phyloP scores from a whole-genome alignment of 2,329 filamentous ascomycete genomes.

The Botrytis tulipae region DNA sequence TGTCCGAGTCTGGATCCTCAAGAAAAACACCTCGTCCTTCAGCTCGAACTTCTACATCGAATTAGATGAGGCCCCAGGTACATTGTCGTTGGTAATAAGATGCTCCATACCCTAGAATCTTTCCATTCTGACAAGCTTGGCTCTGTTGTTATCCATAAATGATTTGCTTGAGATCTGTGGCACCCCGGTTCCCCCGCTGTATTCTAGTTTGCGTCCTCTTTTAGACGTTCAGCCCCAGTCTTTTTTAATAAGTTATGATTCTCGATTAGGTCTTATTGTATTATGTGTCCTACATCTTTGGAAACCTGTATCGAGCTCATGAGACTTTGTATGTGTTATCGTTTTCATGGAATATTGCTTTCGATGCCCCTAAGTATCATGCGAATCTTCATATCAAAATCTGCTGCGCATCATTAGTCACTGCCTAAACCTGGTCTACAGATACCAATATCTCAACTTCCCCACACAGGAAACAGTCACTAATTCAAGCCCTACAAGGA shows the following conservation, averaged over 20 bases:
- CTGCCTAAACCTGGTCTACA: neutral
- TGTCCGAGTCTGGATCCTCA: constrained; percentile 13
- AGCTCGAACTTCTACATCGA: constrained; percentile 6
- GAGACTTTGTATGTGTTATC: neutral
- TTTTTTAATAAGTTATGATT: neutral
- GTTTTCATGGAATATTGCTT: neutral
- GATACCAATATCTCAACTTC: neutral
- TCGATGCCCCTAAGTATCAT: neutral
- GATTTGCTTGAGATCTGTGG: neutral
- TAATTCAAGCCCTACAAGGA: neutral
- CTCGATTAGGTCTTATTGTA: neutral
- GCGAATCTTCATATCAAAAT: neutral
- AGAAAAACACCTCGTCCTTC: neutral
- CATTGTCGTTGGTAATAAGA: neutral
- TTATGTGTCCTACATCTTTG: neutral
- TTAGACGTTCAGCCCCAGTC: neutral
- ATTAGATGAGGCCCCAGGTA: neutral
- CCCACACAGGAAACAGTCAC: neutral
- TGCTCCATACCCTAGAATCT: neutral
- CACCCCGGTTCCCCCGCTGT: neutral
- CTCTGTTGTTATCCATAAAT: neutral
- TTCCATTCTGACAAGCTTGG: neutral
- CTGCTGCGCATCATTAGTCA: neutral
- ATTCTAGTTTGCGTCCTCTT: neutral
- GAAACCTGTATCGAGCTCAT: neutral